Evolutionary conservation across 495 filamentous ascomycete genomes (phyloP).

Genomic region (Trichoderma asperelloides): DNA sequence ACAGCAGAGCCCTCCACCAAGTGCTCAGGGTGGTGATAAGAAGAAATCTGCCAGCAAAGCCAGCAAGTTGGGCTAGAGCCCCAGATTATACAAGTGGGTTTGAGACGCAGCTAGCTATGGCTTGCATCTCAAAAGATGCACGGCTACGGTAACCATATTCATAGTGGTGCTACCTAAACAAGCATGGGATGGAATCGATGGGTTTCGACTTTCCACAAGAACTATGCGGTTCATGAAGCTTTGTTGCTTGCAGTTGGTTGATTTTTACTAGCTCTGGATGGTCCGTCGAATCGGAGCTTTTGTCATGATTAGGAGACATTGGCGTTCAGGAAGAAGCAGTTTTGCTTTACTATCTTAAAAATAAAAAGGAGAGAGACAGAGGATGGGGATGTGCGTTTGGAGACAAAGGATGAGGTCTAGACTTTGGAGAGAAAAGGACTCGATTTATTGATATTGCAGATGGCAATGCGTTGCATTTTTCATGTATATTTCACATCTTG

Average conservation of each 20-base stretch:
- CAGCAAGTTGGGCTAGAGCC: neutral
- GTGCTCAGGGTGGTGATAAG: neutral
- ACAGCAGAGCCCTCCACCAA: conserved; percentile 1
- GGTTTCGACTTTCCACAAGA: neutral
- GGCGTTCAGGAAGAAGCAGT: conserved; percentile 4
- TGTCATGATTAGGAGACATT: neutral
- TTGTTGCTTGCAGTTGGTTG: neutral
- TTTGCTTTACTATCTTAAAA: neutral
- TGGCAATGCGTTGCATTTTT: neutral
- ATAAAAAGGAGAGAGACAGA: neutral
- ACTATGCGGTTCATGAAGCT: neutral
- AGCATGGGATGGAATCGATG: neutral
- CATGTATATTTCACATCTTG: neutral
- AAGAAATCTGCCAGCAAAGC: neutral
- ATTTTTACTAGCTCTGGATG: neutral
- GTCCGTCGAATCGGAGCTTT: neutral
- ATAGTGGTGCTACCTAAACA: neutral
- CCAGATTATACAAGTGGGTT: neutral
- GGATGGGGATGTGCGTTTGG: neutral
- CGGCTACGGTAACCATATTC: neutral
- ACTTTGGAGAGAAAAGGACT: neutral
- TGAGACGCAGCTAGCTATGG: neutral
- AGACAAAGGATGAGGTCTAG: neutral
- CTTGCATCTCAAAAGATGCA: neutral
- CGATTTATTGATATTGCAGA: neutral